Evolutionary conservation across 257 asterid genomes (phyloP).

Genomic region (Solanum phureja): DNA sequence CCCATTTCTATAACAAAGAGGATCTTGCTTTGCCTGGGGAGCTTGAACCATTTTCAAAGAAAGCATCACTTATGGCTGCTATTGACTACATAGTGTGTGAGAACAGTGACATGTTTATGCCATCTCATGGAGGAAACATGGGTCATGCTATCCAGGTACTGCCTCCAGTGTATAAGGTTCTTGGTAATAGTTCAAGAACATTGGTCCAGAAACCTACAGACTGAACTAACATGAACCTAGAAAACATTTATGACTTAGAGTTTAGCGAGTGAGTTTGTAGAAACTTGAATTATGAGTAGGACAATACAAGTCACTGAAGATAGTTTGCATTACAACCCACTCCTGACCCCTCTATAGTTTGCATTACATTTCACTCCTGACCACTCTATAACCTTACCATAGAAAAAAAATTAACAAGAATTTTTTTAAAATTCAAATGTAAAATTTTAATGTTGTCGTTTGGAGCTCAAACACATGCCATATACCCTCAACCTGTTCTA

Average conservation of each 20-base stretch:
- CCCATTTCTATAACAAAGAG: constrained; percentile 73
- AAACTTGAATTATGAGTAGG: neutral
- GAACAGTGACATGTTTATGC: constrained; percentile 86
- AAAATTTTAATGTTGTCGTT: neutral
- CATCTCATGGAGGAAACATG: constrained; percentile 97
- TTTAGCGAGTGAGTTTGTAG: neutral
- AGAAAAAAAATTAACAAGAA: neutral
- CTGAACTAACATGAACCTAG: neutral
- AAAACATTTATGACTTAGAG: neutral
- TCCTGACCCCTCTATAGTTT: neutral
- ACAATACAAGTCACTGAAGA: neutral
- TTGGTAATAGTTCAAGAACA: neutral
- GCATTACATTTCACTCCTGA: neutral
- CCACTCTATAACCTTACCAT: neutral
- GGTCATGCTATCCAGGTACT: constrained; percentile 88
- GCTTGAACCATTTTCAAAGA: constrained; percentile 63
- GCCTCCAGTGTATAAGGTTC: neutral
- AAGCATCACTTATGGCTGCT: constrained; percentile 77
- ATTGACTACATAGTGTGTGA: constrained; percentile 73
- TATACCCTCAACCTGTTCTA: neutral
- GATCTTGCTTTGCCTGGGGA: constrained; percentile 72
- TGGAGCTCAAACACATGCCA: neutral
- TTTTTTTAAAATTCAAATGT: neutral
- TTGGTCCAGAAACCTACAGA: neutral
- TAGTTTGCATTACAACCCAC: neutral